Percentiles rank a stretch among this genome's conserved stretches.
These are phyloP conservation scores for Podaxis carcinomalis DNA, from an alignment of 768 basidiomycete species.

Conservation along the genomic window DNA sequence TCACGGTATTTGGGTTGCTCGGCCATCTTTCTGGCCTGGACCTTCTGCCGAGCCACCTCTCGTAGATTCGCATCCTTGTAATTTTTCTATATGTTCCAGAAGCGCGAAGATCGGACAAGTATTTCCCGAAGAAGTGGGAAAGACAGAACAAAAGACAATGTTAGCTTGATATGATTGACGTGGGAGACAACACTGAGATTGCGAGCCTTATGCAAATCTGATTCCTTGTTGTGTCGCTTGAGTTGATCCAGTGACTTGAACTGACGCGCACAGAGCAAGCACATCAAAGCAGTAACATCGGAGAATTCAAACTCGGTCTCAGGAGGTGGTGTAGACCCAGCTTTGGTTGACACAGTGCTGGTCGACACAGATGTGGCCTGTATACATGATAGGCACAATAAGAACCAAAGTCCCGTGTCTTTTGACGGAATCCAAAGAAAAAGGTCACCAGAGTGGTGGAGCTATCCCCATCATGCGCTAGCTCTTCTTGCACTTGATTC, in stretches of 20 bases:
- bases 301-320: slow-evolving; percentile 80
- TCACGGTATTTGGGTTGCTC: slow-evolving; percentile 89
- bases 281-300: slow-evolving; percentile 69
- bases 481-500: slow-evolving; percentile 93
- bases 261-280: slow-evolving; percentile 88
- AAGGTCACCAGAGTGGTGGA: slow-evolving; percentile 27
- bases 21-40: slow-evolving; percentile 36
- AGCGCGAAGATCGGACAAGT: slow-evolving; percentile 9
- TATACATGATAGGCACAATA: slow-evolving; percentile 9
- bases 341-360: slow-evolving; percentile 10
- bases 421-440: slow-evolving; percentile 17
- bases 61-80: slow-evolving; percentile 67
- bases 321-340: slow-evolving; percentile 23
- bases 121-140: not conserved
- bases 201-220: slow-evolving; percentile 90
- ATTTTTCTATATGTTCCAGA: slow-evolving; percentile 64
- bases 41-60: slow-evolving; percentile 71
- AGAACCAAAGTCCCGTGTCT: slow-evolving; percentile 6
- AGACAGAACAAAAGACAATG: slow-evolving; percentile 15
- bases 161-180: slow-evolving; percentile 25
- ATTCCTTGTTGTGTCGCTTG: slow-evolving; percentile 87
- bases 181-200: slow-evolving; percentile 33
- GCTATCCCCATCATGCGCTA: slow-evolving; percentile 24
- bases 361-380: slow-evolving; percentile 10
- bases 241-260: slow-evolving; percentile 88